These are phyloP conservation scores for Lenwebbia sp. DNA, from an alignment of 345 rosid genomes.

Conservation along the genomic window DNA sequence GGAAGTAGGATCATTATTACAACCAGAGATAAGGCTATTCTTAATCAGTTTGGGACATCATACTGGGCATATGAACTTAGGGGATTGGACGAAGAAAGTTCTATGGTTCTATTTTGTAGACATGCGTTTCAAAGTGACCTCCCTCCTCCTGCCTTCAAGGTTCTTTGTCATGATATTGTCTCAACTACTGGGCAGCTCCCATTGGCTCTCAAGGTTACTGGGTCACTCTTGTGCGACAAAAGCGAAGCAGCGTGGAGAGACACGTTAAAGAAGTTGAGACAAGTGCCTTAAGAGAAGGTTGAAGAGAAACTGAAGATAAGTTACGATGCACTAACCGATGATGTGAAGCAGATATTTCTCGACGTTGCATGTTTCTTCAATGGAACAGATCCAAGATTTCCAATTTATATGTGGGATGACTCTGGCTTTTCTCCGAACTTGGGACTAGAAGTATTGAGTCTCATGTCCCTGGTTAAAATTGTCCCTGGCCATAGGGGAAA, in stretches of 20 bases:
- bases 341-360: background rate
- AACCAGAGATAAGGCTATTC: background rate
- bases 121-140: background rate
- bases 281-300: background rate
- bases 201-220: background rate
- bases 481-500: background rate
- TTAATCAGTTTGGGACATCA: background rate
- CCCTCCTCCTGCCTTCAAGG: background rate
- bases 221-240: background rate
- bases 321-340: background rate
- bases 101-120: background rate
- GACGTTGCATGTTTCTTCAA: background rate
- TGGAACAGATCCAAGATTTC: background rate
- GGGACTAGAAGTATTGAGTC: background rate
- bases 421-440: background rate
- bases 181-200: background rate
- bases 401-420: conserved; percentile 2
- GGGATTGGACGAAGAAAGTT: background rate
- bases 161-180: background rate
- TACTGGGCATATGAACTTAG: background rate
- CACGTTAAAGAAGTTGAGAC: background rate
- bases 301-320: background rate
- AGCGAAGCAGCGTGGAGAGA: background rate
- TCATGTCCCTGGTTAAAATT: background rate
- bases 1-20: conserved; percentile 1